Evolutionary conservation across 805 yeast genomes (phyloP).

Genomic region (Candida ulmi): DNA sequence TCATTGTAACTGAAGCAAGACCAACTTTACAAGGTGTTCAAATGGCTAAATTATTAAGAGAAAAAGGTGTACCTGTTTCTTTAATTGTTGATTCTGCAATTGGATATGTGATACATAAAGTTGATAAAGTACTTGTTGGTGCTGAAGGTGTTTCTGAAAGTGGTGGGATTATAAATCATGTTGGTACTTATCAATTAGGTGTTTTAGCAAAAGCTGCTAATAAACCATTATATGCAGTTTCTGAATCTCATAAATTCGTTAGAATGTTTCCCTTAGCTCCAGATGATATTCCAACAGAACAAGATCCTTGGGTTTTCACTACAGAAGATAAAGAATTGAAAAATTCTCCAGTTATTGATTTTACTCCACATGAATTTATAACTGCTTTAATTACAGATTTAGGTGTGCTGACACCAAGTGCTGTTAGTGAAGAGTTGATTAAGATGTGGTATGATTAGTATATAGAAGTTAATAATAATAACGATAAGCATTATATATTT

Average conservation of each 20-base stretch:
- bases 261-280: slow-evolving; percentile 93
- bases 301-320: slow-evolving; percentile 41
- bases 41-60: slow-evolving; percentile 64
- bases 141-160: slow-evolving; percentile 99
- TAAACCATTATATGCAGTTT: slow-evolving; percentile 89
- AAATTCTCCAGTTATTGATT: slow-evolving; percentile 65
- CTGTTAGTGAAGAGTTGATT: slow-evolving; percentile 96
- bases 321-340: slow-evolving; percentile 28
- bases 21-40: slow-evolving; percentile 72
- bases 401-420: slow-evolving; percentile 95
- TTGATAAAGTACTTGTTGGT: slow-evolving; percentile 91
- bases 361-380: slow-evolving; percentile 92
- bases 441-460: slow-evolving; percentile 92
- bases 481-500: no score
- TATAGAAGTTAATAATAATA: background rate
- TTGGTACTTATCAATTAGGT: slow-evolving; percentile 94
- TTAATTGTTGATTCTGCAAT: slow-evolving; percentile 90
- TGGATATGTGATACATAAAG: slow-evolving; percentile 85
- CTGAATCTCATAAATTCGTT: slow-evolving; percentile 94
- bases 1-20: slow-evolving; percentile 88
- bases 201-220: slow-evolving; percentile 85
- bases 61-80: slow-evolving; percentile 77
- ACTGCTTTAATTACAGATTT: slow-evolving; percentile 95
- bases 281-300: slow-evolving; percentile 73
- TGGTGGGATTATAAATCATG: slow-evolving; percentile 94